phyloP scores from a whole-genome alignment of 352 stramenopile species.

The Peronospora destructor region DNA sequence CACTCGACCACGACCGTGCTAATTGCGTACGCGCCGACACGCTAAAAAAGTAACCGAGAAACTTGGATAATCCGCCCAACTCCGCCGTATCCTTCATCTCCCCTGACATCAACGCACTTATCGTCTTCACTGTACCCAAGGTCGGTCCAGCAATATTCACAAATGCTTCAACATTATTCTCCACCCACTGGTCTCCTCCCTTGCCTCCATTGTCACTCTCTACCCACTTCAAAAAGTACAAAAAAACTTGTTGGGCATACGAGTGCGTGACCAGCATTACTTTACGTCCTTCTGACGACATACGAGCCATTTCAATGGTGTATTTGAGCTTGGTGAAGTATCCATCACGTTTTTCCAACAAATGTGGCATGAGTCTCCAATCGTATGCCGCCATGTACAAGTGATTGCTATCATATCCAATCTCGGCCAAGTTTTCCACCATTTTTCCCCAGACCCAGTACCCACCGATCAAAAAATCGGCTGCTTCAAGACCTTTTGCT shows the following conservation, averaged over 20 bases:
- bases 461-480: slow-evolving; percentile 90
- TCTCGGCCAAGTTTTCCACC: slow-evolving; percentile 85
- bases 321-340: slow-evolving; percentile 92
- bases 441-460: slow-evolving; percentile 94
- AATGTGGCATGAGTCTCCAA: slow-evolving; percentile 69
- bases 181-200: slow-evolving; percentile 89
- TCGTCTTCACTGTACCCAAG: slow-evolving; percentile 89
- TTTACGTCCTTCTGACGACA: slow-evolving; percentile 64
- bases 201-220: slow-evolving; percentile 75
- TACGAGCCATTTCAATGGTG: slow-evolving; percentile 86
- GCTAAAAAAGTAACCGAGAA: slow-evolving; percentile 79
- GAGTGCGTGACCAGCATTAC: slow-evolving; percentile 90
- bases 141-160: slow-evolving; percentile 93
- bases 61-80: slow-evolving; percentile 76
- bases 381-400: slow-evolving; percentile 87
- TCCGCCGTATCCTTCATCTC: slow-evolving; percentile 94
- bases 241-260: slow-evolving; percentile 88
- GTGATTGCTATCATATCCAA: slow-evolving; percentile 89
- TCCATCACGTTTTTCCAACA: slow-evolving; percentile 69
- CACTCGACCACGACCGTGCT: slow-evolving; percentile 66
- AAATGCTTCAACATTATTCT: slow-evolving; percentile 87
- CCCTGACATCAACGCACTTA: slow-evolving; percentile 88
- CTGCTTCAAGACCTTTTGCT: slow-evolving; percentile 85
- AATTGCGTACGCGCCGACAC: slow-evolving; percentile 46
- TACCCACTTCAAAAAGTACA: slow-evolving; percentile 95